Percentiles rank a stretch among this genome's conserved stretches.
Evolutionary conservation across 495 filamentous ascomycete species (phyloP).

Genomic region (Aspergillus panamensis): DNA sequence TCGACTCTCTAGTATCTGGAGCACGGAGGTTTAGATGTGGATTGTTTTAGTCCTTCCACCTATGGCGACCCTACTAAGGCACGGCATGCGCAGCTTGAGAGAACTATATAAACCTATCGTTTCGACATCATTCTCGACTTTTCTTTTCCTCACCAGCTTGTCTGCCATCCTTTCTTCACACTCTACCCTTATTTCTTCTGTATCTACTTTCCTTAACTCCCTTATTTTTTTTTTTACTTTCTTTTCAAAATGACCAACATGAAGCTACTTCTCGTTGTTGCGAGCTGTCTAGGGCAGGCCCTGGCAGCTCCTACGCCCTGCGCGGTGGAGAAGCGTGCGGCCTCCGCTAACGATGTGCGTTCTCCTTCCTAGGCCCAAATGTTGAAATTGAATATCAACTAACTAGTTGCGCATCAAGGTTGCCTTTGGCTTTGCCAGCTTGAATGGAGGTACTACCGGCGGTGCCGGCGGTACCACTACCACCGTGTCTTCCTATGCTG

Average conservation of each 20-base stretch:
- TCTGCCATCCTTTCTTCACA: conserved; percentile 11
- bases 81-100: not conserved
- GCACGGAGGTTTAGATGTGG: conserved; percentile 4
- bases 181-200: conserved; percentile 11
- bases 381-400: not conserved
- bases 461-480: conserved; percentile 56
- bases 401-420: conserved; percentile 12
- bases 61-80: conserved; percentile 4
- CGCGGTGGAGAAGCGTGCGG: conserved; percentile 27
- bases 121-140: not conserved
- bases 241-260: conserved; percentile 27
- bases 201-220: conserved; percentile 1
- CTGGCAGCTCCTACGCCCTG: conserved; percentile 31
- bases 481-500: conserved; percentile 55
- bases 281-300: conserved; percentile 27
- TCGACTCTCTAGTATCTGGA: not conserved
- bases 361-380: not conserved
- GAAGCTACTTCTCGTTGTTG: conserved; percentile 28
- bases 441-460: conserved; percentile 56
- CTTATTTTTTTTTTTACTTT: conserved; percentile 2
- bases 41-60: conserved; percentile 17
- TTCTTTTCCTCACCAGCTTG: conserved; percentile 12
- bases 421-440: conserved; percentile 39
- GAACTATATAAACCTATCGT: conserved; percentile 14
- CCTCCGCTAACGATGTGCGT: conserved; percentile 28